These are phyloP conservation scores for Aureobasidium lini DNA, from an alignment of 2,329 filamentous ascomycete genomes.

Conservation along the genomic window DNA sequence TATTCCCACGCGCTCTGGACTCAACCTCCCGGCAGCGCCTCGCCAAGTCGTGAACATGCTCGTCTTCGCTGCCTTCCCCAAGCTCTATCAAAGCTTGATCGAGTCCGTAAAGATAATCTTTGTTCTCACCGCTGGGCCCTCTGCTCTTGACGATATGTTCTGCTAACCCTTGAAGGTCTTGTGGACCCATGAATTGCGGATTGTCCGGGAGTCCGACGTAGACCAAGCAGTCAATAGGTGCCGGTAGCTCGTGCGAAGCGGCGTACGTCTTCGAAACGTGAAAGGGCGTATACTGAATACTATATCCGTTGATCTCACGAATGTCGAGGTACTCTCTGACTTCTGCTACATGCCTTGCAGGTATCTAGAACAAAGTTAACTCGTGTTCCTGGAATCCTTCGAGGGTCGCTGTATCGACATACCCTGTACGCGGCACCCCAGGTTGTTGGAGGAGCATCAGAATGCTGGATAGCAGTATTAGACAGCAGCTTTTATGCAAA, in stretches of 20 bases:
- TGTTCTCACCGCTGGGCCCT: slow-evolving; percentile 83
- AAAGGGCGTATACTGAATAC: slow-evolving; percentile 84
- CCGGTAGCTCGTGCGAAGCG: slow-evolving; percentile 36
- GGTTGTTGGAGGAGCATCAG: slow-evolving; percentile 56
- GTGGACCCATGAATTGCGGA: slow-evolving; percentile 80
- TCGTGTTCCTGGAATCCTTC: not conserved
- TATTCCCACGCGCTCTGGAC: slow-evolving; percentile 23
- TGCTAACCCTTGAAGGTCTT: slow-evolving; percentile 70
- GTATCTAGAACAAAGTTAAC: slow-evolving; percentile 51
- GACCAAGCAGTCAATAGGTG: slow-evolving; percentile 56
- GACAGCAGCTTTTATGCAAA: not conserved
- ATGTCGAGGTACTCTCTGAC: slow-evolving; percentile 90
- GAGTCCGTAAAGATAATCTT: slow-evolving; percentile 77
- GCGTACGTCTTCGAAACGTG: slow-evolving; percentile 45
- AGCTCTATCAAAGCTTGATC: slow-evolving; percentile 67
- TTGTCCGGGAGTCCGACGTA: slow-evolving; percentile 95
- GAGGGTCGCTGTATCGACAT: slow-evolving; percentile 30
- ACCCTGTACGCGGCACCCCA: slow-evolving; percentile 73
- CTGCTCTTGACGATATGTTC: slow-evolving; percentile 68
- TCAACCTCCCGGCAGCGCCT: slow-evolving; percentile 61
- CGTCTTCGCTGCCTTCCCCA: slow-evolving; percentile 69
- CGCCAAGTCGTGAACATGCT: slow-evolving; percentile 77
- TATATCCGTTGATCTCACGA: slow-evolving; percentile 95
- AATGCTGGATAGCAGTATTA: slow-evolving; percentile 38
- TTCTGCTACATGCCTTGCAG: slow-evolving; percentile 61